phyloP scores from a whole-genome alignment of 1,284 basidiomycete species.

The Puccinia novopanici region DNA sequence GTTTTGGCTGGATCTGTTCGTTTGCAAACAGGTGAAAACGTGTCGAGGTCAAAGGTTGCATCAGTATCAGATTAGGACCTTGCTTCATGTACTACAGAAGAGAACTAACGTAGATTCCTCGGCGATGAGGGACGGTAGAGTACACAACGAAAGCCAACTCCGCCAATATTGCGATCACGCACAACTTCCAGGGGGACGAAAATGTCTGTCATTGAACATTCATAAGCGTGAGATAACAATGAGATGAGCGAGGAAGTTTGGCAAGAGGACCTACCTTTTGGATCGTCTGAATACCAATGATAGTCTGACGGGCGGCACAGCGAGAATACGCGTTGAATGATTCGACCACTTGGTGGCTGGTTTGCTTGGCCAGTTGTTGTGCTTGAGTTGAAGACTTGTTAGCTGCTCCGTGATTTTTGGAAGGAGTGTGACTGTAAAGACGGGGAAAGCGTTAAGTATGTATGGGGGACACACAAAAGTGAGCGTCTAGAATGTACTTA shows the following conservation, averaged over 20 bases:
- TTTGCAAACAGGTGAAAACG: neutral
- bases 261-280: constrained; percentile 10
- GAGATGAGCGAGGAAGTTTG: neutral
- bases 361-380: constrained; percentile 9
- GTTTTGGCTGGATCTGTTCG: neutral
- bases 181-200: constrained; percentile 44
- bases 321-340: constrained; percentile 12
- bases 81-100: neutral
- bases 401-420: neutral
- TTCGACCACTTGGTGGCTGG: constrained; percentile 1
- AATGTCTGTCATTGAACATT: neutral
- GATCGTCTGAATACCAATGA: constrained; percentile 15
- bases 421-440: neutral
- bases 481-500: neutral
- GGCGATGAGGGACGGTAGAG: constrained; percentile 31
- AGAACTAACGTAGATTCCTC: neutral
- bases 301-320: neutral
- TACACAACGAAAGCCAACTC: constrained; percentile 40
- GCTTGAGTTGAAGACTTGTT: neutral
- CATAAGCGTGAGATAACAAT: neutral
- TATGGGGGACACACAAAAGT: neutral
- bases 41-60: neutral
- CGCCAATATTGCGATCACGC: constrained; percentile 35
- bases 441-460: neutral
- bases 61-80: neutral